Base-by-base conservation (phyloP, 164 flowering plant species). In the Tetrastigma voinierianum region DNA sequence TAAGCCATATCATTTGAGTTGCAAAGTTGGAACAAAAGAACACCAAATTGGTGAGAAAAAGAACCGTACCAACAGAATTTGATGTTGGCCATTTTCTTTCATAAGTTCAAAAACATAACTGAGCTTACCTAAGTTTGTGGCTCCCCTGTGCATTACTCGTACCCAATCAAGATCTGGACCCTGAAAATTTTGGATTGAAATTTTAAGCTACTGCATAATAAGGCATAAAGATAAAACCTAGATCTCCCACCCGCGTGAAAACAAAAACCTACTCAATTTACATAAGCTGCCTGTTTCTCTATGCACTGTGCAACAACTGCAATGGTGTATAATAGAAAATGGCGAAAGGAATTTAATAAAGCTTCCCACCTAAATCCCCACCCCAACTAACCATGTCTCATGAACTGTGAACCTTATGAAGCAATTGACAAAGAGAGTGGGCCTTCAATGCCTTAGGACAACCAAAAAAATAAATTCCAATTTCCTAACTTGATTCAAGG, bases 111-210 rank as follows among this genome's bases (percentile, higher is more conserved):
- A 46, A 62, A 10, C 55, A 70, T 43, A 52, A 66, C 51, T 20
- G 32, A 63, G 78, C 82, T 79, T 73, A 82, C 83, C 83, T 68
- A 66, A 49, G 66, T 45, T 65, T 52, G 44, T 67, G 46, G 55
- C 53, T 74, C 76, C 72, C 66, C 24, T 23, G 18, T 24, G 58
- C 70, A 64, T 67, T 59, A 77, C 66, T 48, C 51, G 68, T 67
- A 67, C 51, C 53, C 64, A 25, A 66, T 71, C 59, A 62, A 67
- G 68, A 69, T 71, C 57, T 56, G 65, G 51, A 64, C 74, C 88
- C 86, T 79, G 83, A 81, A 82, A 84, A 59, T 71, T 77, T 69
- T 44, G 69, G 68, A 72, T 69, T 59, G 67, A 74, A 74, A 64
- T 58, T 70, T 76, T 67, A 77, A 76, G 61, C 72, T 71, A 49